Evolutionary conservation across 805 yeast genomes (phyloP).

Genomic region (Hanseniaspora pseudoguilliermondii): DNA sequence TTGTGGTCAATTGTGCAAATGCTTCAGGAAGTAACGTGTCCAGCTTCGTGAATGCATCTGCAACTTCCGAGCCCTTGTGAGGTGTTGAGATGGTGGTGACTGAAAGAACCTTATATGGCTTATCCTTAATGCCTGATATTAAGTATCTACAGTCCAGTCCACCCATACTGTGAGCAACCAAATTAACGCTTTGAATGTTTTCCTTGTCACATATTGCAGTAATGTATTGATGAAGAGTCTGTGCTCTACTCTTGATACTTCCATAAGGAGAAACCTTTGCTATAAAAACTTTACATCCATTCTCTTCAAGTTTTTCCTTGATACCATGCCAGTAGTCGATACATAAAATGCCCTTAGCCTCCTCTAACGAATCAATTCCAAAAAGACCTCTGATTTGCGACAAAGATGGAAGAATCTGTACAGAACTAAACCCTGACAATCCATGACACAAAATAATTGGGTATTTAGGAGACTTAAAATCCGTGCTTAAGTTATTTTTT

Average conservation of each 20-base stretch:
- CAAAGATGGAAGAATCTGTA: slow-evolving; percentile 34
- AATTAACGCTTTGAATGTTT: slow-evolving; percentile 43
- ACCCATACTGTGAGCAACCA: slow-evolving; percentile 89
- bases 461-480: slow-evolving; percentile 46
- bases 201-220: slow-evolving; percentile 13
- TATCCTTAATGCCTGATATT: slow-evolving; percentile 39
- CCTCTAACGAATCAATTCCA: slow-evolving; percentile 19
- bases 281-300: slow-evolving; percentile 57
- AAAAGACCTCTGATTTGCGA: slow-evolving; percentile 23
- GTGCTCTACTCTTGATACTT: slow-evolving; percentile 56
- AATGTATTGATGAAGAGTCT: slow-evolving; percentile 41
- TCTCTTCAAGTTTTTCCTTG: slow-evolving; percentile 40
- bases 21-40: slow-evolving; percentile 28
- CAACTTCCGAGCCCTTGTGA: slow-evolving; percentile 74
- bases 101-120: slow-evolving; percentile 49
- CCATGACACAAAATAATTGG: slow-evolving; percentile 85
- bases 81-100: slow-evolving; percentile 82
- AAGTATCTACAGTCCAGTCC: slow-evolving; percentile 75
- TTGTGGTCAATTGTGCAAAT: slow-evolving; percentile 56
- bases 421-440: slow-evolving; percentile 62
- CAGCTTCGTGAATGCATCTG: slow-evolving; percentile 38
- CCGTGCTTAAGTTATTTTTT: slow-evolving; percentile 16
- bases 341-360: slow-evolving; percentile 21
- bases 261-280: slow-evolving; percentile 79
- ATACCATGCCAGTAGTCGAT: slow-evolving; percentile 79